Evolutionary conservation across 1,284 basidiomycete species (phyloP), one percentile per base, ranked within the genome.

Genomic region (Sporisorium reilianum): DNA sequence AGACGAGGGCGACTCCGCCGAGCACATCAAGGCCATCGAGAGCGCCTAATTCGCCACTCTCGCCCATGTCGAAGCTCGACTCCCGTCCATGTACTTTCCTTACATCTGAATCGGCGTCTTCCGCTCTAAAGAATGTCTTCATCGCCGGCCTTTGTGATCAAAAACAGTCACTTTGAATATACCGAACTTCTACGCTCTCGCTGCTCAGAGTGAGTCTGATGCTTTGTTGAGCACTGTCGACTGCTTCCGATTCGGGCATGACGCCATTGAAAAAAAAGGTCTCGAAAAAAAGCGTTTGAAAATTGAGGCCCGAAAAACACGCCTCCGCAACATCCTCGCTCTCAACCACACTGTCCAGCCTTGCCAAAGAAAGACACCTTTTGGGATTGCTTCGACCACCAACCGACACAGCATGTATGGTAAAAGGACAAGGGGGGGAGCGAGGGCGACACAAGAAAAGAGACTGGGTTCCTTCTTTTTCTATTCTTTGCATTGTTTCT

Each of bases 11-110:
- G 78, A 80, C 62, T 77, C 79, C 20, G 67, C 70, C 34, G 41
- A 81, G 63, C 51, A 77, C 72, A 58, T 77, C 63, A 45, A 78
- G 62, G 64, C 80, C 49, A 76, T 81, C 68, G 67, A 80, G 64
- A 62, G 48, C 57, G 78, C 78, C 41, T 78, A 69, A 67, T 18
- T 20, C 38, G 1, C 42, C 23, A n/a, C n/a, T 22, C 10, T 44
- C 8, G 36, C n/a, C 14, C 7, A 14, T 20, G 20, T 41, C 38
- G n/a, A n/a, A 3, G 3, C n/a, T 10, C 16, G 1, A 41, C n/a
- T 20, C 6, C 38, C 14, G 18, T 41, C 38, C 38, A 30, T 30
- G n/a, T 9, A 8, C 12, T 9, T 20, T 38, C 36, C n/a, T 38
- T 38, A 18, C n/a, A 41, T 20, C n/a, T 9, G n/a, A 25, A 18